Evolutionary conservation across 208 protist species (phyloP), one percentile per base, ranked within the genome.

Genomic region (Trypanosoma melophagium): DNA sequence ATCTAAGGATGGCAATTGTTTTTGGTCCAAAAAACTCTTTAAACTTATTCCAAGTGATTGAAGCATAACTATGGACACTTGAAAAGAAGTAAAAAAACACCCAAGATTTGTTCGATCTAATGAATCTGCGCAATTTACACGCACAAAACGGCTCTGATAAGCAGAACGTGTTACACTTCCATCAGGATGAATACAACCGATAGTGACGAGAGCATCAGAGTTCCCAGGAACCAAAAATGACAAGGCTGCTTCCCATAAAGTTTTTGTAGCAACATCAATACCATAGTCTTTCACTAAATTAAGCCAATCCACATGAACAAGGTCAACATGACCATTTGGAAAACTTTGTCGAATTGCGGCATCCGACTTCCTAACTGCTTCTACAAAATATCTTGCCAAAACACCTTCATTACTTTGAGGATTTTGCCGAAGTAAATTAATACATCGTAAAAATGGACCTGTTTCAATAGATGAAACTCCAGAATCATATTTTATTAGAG

Each of bases 21-120:
- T 71, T 49, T 76, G 77, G 62, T 91, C 78, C 2, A 45, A 28
- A 58, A 95, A 91, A 35, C 61, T 79, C 13, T 68, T 45, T 40
- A 80, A 87, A 1, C 71, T 73, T 7, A 95, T 74, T 28, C 80
- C 78, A 50, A 93, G 80, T 21, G 82, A 87, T 35, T 72, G 38
- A 17, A 92, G 74, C 91, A 96, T 96, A 52, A 74, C 82, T 47
- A 93, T 84, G 21, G 79, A 80, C 10, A 81, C 72, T 69, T 96
- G 90, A 49, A 96, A 77, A 35, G 77, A 93, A 7, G 76, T 89
- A 69, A 94, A 97, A 77, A 96, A 98, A 71, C 88, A 94, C 22
- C 80, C 93, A 25, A 98, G 60, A 72, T 98, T 98, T n/a, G 94
- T 97, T 61, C 94, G 71, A 65, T 98, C 96, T 12, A 98, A 79